Percentiles rank a stretch among this genome's conserved stretches.
These are phyloP conservation scores for Lentinula sp. DNA, from an alignment of 768 basidiomycete genomes.

Conservation along the genomic window DNA sequence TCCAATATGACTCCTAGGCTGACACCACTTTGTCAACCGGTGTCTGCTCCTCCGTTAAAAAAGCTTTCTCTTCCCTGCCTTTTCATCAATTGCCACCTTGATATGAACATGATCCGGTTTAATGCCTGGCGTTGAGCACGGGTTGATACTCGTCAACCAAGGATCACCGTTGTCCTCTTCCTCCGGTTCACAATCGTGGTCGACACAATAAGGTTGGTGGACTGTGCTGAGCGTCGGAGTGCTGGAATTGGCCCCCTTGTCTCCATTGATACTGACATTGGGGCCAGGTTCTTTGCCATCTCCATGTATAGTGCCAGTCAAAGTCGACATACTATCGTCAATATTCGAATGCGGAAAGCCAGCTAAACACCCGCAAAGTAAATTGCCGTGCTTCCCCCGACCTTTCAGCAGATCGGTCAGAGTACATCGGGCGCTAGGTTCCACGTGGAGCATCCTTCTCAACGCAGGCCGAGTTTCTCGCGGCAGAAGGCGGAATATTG, in stretches of 20 bases:
- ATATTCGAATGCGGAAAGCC: background rate
- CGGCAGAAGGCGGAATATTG: constrained; percentile 93
- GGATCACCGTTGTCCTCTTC: constrained; percentile 81
- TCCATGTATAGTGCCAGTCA: constrained; percentile 7
- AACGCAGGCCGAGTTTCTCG: constrained; percentile 87
- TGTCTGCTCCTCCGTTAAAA: constrained; percentile 38
- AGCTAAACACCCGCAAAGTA: constrained; percentile 69
- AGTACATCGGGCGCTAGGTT: constrained; percentile 85
- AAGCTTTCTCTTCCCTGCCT: constrained; percentile 65
- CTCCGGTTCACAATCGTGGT: constrained; percentile 59
- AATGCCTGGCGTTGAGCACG: constrained; percentile 52
- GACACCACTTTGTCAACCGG: background rate
- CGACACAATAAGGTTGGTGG: constrained; percentile 33
- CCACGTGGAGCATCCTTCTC: constrained; percentile 90
- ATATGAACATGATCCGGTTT: constrained; percentile 60
- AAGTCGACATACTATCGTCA: background rate
- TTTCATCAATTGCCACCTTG: constrained; percentile 71
- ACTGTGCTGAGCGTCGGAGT: background rate
- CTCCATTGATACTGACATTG: constrained; percentile 30
- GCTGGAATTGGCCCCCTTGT: constrained; percentile 8
- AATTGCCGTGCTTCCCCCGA: constrained; percentile 61
- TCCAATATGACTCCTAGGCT: background rate
- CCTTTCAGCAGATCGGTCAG: constrained; percentile 88
- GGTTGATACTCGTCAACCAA: constrained; percentile 74
- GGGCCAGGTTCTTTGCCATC: constrained; percentile 20